Evolutionary conservation across 2,329 filamentous ascomycete genomes (phyloP), one percentile per base, ranked within the genome.

Genomic region (Claviceps humidiphila): DNA sequence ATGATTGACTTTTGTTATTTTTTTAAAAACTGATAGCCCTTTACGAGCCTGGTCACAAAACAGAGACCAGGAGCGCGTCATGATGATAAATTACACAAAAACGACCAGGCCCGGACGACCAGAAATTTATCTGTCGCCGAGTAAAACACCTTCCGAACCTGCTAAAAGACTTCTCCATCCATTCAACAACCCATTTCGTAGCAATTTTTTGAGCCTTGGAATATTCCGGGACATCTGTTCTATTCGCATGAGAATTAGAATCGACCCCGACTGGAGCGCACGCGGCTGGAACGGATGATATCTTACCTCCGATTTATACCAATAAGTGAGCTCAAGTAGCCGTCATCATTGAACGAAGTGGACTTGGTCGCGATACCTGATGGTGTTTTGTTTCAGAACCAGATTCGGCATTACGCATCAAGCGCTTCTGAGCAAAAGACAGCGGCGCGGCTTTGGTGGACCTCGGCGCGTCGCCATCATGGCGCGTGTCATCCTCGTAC

Each of bases 321-420:
- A 55, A 59, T 67, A 58, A 58, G 63, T 55, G 59, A 65, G 66
- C 74, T 77, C 73, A 80, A 76, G 72, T 72, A 68, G 74, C 73
- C 75, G 73, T 81, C 80, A 77, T 82, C 71, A 81, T 75, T 71
- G 76, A 77, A 72, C 80, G 81, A 73, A 84, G 80, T 72, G 81
- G 81, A 72, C 81, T 84, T 61, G 80, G 80, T 66, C 74, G 77
- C 64, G 73, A 74, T 68, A 76, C 76, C 70, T 76, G 71, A 63
- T 74, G 67, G 60, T 61, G 65, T 60, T 64, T 57, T 63, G 68
- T 63, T 64, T 68, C 60, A 69, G 68, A 65, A 68, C 68, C 61
- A 71, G 71, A 62, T 63, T 70, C 64, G 68, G 72, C 64, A 59
- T 66, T 71, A 64, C 72, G 73, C 66, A 67, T 66, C 66, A 73